Conservation (phyloP, 2,329 filamentous ascomycete species). For the Trichoderma sp. region DNA sequence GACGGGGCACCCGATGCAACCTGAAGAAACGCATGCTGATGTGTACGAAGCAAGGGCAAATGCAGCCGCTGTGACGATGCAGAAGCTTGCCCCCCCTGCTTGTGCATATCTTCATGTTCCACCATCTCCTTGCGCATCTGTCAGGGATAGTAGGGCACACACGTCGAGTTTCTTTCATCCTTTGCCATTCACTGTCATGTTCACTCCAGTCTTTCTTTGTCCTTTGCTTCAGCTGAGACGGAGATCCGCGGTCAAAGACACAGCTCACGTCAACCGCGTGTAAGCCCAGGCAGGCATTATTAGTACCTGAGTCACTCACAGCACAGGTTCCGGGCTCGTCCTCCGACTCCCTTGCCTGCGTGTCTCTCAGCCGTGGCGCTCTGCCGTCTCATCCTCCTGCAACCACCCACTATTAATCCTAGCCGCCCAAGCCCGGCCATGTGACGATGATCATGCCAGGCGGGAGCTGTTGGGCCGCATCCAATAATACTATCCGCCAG, state of each 20-base stretch:
- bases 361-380: slow-evolving; percentile 10
- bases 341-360: slow-evolving; percentile 36
- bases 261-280: slow-evolving; percentile 4
- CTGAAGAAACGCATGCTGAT: too few relatives aligned
- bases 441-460: slow-evolving; percentile 27
- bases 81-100: too few relatives aligned
- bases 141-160: background rate
- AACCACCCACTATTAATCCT: slow-evolving; percentile 19
- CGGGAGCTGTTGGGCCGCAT: slow-evolving; percentile 6
- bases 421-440: slow-evolving; percentile 24
- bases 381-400: slow-evolving; percentile 18
- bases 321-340: background rate
- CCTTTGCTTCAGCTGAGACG: background rate
- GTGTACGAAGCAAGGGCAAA: too few relatives aligned
- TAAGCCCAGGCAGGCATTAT: slow-evolving; percentile 2
- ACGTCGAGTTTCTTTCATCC: background rate
- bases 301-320: background rate
- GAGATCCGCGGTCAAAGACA: background rate
- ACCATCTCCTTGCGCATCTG: background rate
- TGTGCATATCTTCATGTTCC: too few relatives aligned
- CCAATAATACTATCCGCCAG: too few relatives aligned
- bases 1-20: too few relatives aligned
- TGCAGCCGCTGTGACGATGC: too few relatives aligned
- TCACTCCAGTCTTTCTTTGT: background rate
- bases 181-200: background rate